phyloP scores from a whole-genome alignment of 345 rosid species.

The Physaria fendleri region DNA sequence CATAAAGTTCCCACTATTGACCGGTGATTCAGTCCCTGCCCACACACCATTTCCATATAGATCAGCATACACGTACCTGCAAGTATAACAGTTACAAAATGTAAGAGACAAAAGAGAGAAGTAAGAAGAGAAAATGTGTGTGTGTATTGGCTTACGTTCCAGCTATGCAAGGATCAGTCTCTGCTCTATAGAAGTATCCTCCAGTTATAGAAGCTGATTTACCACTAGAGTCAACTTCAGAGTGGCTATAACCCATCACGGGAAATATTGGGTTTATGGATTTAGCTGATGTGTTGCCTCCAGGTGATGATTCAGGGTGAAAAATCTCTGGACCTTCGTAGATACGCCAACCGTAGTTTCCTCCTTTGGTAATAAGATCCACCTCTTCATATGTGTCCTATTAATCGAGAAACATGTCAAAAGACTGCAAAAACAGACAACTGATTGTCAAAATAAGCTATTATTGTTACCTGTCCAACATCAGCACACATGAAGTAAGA shows the following conservation, averaged over 20 bases:
- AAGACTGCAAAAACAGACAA: slow-evolving; percentile 1
- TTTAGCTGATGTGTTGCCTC: slow-evolving; percentile 32
- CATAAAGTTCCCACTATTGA: slow-evolving; percentile 72
- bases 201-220: slow-evolving; percentile 49
- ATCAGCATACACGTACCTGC: slow-evolving; percentile 88
- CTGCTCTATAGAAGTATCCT: slow-evolving; percentile 46
- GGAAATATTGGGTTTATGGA: slow-evolving; percentile 39
- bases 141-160: slow-evolving; percentile 39
- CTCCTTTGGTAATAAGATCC: slow-evolving; percentile 47
- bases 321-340: slow-evolving; percentile 37
- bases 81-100: background rate
- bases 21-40: slow-evolving; percentile 63
- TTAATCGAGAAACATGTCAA: background rate
- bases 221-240: slow-evolving; percentile 34
- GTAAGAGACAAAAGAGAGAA: background rate
- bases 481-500: slow-evolving; percentile 51
- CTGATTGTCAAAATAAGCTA: background rate
- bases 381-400: slow-evolving; percentile 56
- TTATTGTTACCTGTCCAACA: slow-evolving; percentile 43
- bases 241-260: slow-evolving; percentile 48
- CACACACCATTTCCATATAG: slow-evolving; percentile 60
- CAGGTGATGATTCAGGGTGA: slow-evolving; percentile 29
- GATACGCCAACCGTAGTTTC: slow-evolving; percentile 53
- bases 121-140: background rate
- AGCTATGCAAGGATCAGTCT: slow-evolving; percentile 46